These are phyloP conservation scores for Naegleria fowleri DNA, from an alignment of 208 protist genomes.

Conservation along the genomic window DNA sequence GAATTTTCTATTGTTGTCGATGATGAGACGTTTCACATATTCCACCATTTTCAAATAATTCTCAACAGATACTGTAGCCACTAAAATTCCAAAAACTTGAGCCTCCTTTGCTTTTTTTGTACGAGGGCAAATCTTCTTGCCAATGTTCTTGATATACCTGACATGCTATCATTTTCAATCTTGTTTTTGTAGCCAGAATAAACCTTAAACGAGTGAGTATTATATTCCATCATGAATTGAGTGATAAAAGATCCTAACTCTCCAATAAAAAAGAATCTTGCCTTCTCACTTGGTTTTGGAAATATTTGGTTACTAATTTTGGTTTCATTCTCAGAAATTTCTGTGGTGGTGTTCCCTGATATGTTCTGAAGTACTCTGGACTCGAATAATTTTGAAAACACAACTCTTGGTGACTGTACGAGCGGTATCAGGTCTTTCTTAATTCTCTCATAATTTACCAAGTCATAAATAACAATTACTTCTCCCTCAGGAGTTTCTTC, in stretches of 20 bases:
- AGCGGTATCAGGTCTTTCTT: background rate
- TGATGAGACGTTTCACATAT: slow-evolving; percentile 34
- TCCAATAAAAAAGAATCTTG: background rate
- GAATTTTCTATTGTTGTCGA: slow-evolving; percentile 53
- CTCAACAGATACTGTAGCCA: slow-evolving; percentile 64
- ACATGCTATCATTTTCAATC: background rate
- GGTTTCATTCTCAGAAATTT: background rate
- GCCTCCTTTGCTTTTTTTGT: slow-evolving; percentile 44
- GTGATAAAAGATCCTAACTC: background rate
- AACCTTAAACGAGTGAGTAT: background rate
- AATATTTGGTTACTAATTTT: background rate
- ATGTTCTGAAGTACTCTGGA: background rate
- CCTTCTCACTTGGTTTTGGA: background rate
- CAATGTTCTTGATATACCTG: background rate
- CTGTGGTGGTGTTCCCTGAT: background rate
- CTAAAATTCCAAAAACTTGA: slow-evolving; percentile 70
- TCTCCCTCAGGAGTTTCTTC: background rate
- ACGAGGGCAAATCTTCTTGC: background rate
- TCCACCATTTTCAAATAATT: slow-evolving; percentile 64
- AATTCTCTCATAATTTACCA: background rate
- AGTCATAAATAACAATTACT: background rate
- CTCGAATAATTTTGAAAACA: background rate
- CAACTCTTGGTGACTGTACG: no score
- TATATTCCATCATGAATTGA: background rate
- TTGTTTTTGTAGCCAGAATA: background rate